Base-by-base conservation (phyloP, 768 basidiomycete genomes). In the Mycena leptocephala region DNA sequence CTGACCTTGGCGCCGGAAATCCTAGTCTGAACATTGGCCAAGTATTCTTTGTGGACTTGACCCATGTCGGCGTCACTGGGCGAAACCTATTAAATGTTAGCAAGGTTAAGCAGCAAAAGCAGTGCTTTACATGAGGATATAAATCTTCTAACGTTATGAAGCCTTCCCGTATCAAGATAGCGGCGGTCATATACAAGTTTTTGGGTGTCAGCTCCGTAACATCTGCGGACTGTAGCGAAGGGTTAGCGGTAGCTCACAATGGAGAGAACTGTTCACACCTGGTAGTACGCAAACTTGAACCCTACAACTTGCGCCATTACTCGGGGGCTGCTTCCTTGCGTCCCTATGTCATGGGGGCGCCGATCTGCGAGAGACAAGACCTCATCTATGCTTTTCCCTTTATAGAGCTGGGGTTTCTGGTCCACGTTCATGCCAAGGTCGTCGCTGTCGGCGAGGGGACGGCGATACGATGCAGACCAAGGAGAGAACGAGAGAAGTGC, bases 281-380 rank as follows among this genome's bases (percentile, higher is more conserved):
- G 94, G 84, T 98, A 97, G 82, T 94, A 93, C 11, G 91, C 90
- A 80, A 98, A 98, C 84, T 99, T 99, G 90, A 99, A 99, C n/a
- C 98, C 98, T 26, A 99, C 87, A 9, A 99, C 95, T 85, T 99
- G 97, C 18, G 96, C 94, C 70, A 96, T 86, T 26, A 96, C 94
- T 64, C 91, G 89, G 30, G 93, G 88, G 64, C 91, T 87, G 32
- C 81, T 81, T 5, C 80, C 79, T 18, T 81, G 79, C 48, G 51
- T 74, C 59, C 13, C 72, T 33, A 41, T 24, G n/a, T 37, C 68
- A 70, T 62, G 75, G 22, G 84, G 79, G 56, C 81, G 81, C 7
- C 79, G 80, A 79, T 95, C 92, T 0, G 91, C 92, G 53, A 92
- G 82, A 32, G 82, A 78, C 64, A 97, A 82, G 22, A 96, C 87